A percentile compares a stretch with the other conserved stretches of the same genome.
These are phyloP conservation scores for Datisca glomerata DNA, from an alignment of 306 rosid genomes.

Conservation along the genomic window DNA sequence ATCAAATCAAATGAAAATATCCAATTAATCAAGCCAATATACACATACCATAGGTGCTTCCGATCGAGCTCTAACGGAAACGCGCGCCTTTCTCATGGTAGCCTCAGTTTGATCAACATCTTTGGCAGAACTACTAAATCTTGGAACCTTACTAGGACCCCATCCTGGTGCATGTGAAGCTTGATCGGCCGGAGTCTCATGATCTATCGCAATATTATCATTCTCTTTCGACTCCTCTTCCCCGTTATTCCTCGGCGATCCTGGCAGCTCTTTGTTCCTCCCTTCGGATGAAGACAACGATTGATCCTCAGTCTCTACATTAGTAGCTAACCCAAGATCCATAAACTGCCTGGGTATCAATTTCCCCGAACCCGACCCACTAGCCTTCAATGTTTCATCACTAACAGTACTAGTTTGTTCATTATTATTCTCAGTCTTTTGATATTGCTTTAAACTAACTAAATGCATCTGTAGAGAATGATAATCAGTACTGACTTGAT, in stretches of 20 bases:
- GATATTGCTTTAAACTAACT: slow-evolving; percentile 18
- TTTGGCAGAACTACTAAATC: slow-evolving; percentile 27
- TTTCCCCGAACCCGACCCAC: too few relatives aligned
- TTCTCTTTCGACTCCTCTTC: slow-evolving; percentile 17
- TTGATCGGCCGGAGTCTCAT: too few relatives aligned
- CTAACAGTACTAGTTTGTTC: too few relatives aligned
- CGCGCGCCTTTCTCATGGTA: slow-evolving; percentile 68
- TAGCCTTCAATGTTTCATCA: too few relatives aligned
- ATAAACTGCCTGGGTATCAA: slow-evolving; percentile 48
- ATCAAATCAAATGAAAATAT: background rate
- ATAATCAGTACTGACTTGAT: slow-evolving; percentile 28
- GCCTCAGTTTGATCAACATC: slow-evolving; percentile 61
- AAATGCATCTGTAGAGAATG: slow-evolving; percentile 34
- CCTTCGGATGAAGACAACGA: slow-evolving; percentile 37
- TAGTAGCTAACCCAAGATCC: slow-evolving; percentile 53
- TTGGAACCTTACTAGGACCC: slow-evolving; percentile 35
- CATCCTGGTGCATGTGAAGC: slow-evolving; percentile 18
- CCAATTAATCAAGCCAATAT: background rate
- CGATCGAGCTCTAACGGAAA: slow-evolving; percentile 70
- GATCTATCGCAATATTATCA: slow-evolving; percentile 33
- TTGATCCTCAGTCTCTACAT: slow-evolving; percentile 22
- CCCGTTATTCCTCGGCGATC: slow-evolving; percentile 18
- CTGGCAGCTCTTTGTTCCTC: slow-evolving; percentile 25
- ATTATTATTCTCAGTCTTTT: slow-evolving; percentile 23
- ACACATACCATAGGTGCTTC: slow-evolving; percentile 54